Evolutionary conservation across 192 early-diverging fungal species (phyloP).

Genomic region (Borealophlyctis nickersoniae): DNA sequence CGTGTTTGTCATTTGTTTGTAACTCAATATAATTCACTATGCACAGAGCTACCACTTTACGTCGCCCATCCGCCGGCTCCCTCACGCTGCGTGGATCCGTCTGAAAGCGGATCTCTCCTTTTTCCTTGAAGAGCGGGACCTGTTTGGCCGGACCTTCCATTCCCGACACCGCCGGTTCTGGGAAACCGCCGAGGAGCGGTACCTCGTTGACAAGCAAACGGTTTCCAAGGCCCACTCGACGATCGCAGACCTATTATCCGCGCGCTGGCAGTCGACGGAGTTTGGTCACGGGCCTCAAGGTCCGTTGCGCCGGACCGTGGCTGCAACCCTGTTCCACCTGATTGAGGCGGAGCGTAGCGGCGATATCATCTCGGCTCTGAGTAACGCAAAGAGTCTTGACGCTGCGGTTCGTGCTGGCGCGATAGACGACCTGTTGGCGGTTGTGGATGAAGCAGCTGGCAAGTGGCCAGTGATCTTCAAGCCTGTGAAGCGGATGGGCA

Average conservation of each 20-base stretch:
- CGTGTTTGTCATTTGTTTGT: not conserved
- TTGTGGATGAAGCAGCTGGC: not conserved
- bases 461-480: too few relatives aligned
- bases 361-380: not conserved
- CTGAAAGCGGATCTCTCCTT: not conserved
- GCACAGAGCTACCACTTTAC: not conserved
- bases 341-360: not conserved
- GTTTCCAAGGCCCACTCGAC: not conserved
- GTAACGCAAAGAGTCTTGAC: not conserved
- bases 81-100: not conserved
- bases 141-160: not conserved
- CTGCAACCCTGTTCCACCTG: not conserved
- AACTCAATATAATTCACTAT: not conserved
- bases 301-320: not conserved
- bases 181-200: not conserved
- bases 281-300: not conserved
- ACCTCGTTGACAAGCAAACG: not conserved
- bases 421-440: not conserved
- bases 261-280: not conserved
- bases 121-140: not conserved
- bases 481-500: not conserved
- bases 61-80: not conserved
- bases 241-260: not conserved
- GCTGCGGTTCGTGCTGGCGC: not conserved
- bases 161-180: not conserved